Conservation (phyloP, 371 early-diverging fungal genomes). For the Mortierella sp. region DNA sequence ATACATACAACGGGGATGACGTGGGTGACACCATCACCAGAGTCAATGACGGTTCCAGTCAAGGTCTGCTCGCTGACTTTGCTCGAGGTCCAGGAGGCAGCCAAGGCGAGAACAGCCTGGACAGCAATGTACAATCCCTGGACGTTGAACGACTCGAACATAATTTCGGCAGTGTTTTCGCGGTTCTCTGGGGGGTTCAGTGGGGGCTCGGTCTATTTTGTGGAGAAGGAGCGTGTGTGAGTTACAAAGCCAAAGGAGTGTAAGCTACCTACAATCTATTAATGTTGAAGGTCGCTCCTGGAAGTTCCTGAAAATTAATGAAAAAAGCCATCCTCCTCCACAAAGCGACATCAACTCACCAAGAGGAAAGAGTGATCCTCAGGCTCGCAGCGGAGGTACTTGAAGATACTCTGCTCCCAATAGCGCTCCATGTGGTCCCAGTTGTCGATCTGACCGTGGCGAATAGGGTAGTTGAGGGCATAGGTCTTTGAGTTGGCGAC, state of each 20-base stretch:
- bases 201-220: slow-evolving; percentile 87
- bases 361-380: slow-evolving; percentile 97
- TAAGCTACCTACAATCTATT: not conserved
- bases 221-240: not conserved
- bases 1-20: slow-evolving; percentile 94
- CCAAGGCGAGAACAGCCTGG: slow-evolving; percentile 93
- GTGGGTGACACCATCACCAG: slow-evolving; percentile 99
- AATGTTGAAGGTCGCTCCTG: not conserved
- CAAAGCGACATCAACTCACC: slow-evolving; percentile 52
- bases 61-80: slow-evolving; percentile 85
- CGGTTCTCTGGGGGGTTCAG: slow-evolving; percentile 94
- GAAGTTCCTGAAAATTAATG: not conserved
- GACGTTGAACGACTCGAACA: slow-evolving; percentile 94
- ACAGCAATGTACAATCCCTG: slow-evolving; percentile 94
- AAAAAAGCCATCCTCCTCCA: not conserved
- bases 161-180: slow-evolving; percentile 94
- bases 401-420: slow-evolving; percentile 97
- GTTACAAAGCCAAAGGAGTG: not conserved
- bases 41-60: slow-evolving; percentile 98
- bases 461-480: slow-evolving; percentile 87
- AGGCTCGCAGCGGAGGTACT: slow-evolving; percentile 97
- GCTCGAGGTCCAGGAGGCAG: slow-evolving; percentile 90
- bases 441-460: slow-evolving; percentile 92
- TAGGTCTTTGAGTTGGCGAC: slow-evolving; percentile 88
- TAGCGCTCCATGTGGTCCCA: slow-evolving; percentile 96